Percentiles rank a stretch among this genome's conserved stretches.
phyloP scores from a whole-genome alignment of 2,329 filamentous ascomycete species.

The Colletotrichum ledebouriae region DNA sequence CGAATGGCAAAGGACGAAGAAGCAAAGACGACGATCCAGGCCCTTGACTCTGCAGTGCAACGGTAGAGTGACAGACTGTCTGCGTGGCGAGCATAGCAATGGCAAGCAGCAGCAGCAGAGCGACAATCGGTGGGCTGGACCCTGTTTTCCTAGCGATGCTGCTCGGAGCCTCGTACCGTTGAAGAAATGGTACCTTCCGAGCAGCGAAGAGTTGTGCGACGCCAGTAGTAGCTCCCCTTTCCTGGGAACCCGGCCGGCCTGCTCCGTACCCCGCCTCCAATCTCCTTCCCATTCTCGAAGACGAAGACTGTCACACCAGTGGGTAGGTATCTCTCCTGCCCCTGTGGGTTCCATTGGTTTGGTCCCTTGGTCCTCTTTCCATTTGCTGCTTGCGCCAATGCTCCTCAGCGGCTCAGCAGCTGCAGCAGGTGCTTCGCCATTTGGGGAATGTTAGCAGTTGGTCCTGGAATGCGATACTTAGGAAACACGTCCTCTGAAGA shows the following conservation, averaged over 20 bases:
- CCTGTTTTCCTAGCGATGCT: conserved; percentile 19
- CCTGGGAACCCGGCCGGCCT: background rate
- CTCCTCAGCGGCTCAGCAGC: conserved; percentile 35
- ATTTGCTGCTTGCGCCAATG: conserved; percentile 4
- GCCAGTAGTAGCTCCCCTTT: conserved; percentile 8
- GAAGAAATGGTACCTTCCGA: conserved; percentile 23
- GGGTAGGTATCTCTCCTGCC: conserved; percentile 10
- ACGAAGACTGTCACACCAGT: background rate
- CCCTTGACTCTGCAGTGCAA: conserved; percentile 12
- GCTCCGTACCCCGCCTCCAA: conserved; percentile 38
- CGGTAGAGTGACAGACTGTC: background rate
- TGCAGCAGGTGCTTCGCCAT: background rate
- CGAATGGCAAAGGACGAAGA: conserved; percentile 1
- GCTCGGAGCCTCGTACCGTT: conserved; percentile 7
- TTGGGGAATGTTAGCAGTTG: too few relatives aligned
- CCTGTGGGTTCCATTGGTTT: background rate
- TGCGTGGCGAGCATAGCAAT: background rate
- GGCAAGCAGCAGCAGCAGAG: too few relatives aligned
- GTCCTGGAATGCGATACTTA: too few relatives aligned
- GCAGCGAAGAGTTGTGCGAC: background rate
- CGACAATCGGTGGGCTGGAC: conserved; percentile 19
- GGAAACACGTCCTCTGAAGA: too few relatives aligned
- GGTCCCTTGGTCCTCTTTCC: conserved; percentile 20
- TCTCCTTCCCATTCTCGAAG: conserved; percentile 40
- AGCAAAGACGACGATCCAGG: conserved; percentile 25